Evolutionary conservation across 164 flowering plant species (phyloP), one percentile per base, ranked within the genome.

Genomic region (Berberis vulgaris): DNA sequence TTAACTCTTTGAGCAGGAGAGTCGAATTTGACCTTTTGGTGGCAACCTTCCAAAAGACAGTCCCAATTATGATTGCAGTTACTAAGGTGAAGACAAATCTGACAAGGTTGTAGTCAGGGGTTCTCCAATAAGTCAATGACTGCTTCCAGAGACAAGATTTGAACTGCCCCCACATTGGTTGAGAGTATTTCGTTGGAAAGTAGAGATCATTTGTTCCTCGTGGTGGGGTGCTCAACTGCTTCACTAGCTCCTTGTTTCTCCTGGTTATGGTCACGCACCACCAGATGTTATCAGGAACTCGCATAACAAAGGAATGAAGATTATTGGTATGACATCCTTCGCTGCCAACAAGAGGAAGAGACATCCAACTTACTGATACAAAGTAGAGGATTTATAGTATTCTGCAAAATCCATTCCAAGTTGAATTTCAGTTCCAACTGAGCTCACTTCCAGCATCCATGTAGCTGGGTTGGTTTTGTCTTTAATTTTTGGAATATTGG

Each of bases 361-460:
- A 1, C 9, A 3, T 49, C 59, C 45, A 13, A 76, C 88, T 73
- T 81, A 89, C 96, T 79, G 77, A 64, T 68, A 60, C 69, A 87
- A 73, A 43, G 86, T n/a, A 62, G 96, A 82, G 52, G 85, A 74
- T 65, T 70, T 83, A 73, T 80, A 87, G 76, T 79, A 50, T 54
- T 85, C 84, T 3, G 96, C 91, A 58, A 89, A 89, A 76, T 89
- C 93, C 46, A 84, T 84, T 40, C 76, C 77, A 1, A 85, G 86
- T 47, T 78, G 63, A 40, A 69, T 68, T 74, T 89, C 96, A 12
- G 81, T 85, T 54, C 86, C 82, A 50, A 75, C 63, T n/a, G 93
- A 85, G 82, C 87, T 89, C 63, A 71, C 96, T 79, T 87, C 96
- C 1, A 87, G 75, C 96, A 89, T 89, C 96, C 96, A 89, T 57